phyloP scores from a whole-genome alignment of 495 filamentous ascomycete species.

The Penicillium canariense region DNA sequence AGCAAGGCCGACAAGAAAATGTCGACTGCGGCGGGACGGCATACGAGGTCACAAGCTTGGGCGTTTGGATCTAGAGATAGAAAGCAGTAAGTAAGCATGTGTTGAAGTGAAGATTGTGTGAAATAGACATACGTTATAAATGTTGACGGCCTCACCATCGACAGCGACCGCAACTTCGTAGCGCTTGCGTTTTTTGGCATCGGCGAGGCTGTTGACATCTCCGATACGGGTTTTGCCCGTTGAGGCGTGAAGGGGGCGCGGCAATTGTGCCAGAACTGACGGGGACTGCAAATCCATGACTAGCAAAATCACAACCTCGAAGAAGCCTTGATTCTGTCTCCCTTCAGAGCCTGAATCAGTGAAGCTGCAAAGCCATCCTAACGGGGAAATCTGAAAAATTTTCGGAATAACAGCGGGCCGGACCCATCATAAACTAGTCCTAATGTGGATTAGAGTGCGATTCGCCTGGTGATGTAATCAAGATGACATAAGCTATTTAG shows the following conservation, averaged over 20 bases:
- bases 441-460: conserved; percentile 11
- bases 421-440: conserved; percentile 11
- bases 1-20: conserved; percentile 75
- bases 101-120: too few species aligned
- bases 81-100: conserved; percentile 10
- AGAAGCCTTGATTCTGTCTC: conserved; percentile 16
- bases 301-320: conserved; percentile 10
- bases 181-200: conserved; percentile 79
- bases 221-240: conserved; percentile 60
- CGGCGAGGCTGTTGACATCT: conserved; percentile 69
- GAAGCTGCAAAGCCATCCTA: conserved; percentile 26
- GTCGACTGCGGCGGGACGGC: conserved; percentile 76
- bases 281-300: conserved; percentile 47
- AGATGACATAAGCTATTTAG: conserved; percentile 20
- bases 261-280: conserved; percentile 62
- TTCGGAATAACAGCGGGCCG: conserved; percentile 39
- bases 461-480: neutral
- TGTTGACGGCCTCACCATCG: conserved; percentile 86
- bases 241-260: conserved; percentile 59
- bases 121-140: conserved; percentile 75
- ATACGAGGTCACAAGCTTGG: conserved; percentile 81
- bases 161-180: conserved; percentile 80
- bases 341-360: conserved; percentile 20
- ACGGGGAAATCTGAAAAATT: conserved; percentile 44
- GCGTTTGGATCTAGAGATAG: conserved; percentile 64